A percentile compares a stretch with the other conserved stretches of the same genome.
Evolutionary conservation across 495 filamentous ascomycete species (phyloP).

Genomic region (Lasiosphaeria miniovina): DNA sequence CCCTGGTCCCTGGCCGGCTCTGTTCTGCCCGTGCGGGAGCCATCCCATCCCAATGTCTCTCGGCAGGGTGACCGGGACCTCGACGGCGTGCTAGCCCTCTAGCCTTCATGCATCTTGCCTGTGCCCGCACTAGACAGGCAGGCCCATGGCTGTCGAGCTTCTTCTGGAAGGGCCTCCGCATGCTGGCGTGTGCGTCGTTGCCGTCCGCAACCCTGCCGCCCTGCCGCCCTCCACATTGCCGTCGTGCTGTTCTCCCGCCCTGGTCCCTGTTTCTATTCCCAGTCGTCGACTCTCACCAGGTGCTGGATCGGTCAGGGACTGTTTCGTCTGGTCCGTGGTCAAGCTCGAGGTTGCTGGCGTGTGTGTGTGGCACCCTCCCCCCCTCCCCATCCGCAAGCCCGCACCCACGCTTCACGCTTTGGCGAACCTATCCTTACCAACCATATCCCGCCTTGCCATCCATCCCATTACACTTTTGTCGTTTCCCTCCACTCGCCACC

Average conservation of each 20-base stretch:
- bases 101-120: conserved; percentile 1
- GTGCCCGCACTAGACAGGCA: not conserved
- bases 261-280: conserved; percentile 39
- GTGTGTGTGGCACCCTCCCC: conserved; percentile 14
- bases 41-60: conserved; percentile 12
- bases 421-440: no score
- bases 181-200: conserved; percentile 8
- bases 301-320: conserved; percentile 41
- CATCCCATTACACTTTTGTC: conserved; percentile 24
- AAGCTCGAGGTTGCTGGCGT: conserved; percentile 10
- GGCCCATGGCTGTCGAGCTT: not conserved
- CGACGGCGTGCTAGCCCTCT: conserved; percentile 1
- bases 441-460: no score
- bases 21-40: conserved; percentile 22
- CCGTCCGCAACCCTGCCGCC: conserved; percentile 10
- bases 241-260: conserved; percentile 22
- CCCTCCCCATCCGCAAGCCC: conserved; percentile 1
- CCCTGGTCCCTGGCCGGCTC: conserved; percentile 26
- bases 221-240: not conserved
- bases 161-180: conserved; percentile 25
- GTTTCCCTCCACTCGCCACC: conserved; percentile 24
- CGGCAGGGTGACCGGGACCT: conserved; percentile 18
- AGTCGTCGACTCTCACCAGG: conserved; percentile 27
- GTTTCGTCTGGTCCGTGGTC: conserved; percentile 45
- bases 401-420: not conserved